These are phyloP conservation scores for Dissoconium aciculare DNA, from an alignment of 2,329 filamentous ascomycete species.

Conservation along the genomic window DNA sequence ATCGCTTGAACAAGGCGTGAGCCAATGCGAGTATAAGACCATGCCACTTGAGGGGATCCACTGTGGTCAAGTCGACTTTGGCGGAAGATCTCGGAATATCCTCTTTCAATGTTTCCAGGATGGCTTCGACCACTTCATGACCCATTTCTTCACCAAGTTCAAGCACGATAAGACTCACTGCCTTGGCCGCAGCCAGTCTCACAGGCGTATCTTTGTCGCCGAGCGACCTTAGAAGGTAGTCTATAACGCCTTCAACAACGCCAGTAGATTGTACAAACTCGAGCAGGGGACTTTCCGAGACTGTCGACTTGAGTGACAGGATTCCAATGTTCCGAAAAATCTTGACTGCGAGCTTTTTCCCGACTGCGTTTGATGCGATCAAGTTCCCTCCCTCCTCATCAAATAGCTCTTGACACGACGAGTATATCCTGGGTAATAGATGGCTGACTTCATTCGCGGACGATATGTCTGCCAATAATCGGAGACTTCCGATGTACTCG, in stretches of 20 bases:
- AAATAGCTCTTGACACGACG: conserved; percentile 45
- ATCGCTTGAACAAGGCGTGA: conserved; percentile 72
- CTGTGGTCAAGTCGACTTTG: conserved; percentile 50
- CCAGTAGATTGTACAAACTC: conserved; percentile 24
- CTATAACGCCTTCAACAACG: conserved; percentile 61
- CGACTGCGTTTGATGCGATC: conserved; percentile 60
- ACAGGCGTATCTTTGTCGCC: conserved; percentile 85
- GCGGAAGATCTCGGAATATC: conserved; percentile 40
- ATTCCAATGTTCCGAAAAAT: conserved; percentile 61
- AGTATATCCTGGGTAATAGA: conserved; percentile 52
- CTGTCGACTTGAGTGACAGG: conserved; percentile 39
- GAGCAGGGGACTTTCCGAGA: conserved; percentile 14
- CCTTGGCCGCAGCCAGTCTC: conserved; percentile 79
- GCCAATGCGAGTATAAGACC: conserved; percentile 76
- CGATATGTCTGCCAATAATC: conserved; percentile 63
- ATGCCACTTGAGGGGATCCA: conserved; percentile 79
- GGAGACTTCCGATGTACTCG: conserved; percentile 61
- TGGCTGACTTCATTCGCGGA: conserved; percentile 56
- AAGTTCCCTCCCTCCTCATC: conserved; percentile 36
- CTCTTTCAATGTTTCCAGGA: conserved; percentile 53
- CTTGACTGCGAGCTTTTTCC: conserved; percentile 71
- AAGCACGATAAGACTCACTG: conserved; percentile 71
- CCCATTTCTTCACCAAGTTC: conserved; percentile 70
- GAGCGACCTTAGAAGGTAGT: conserved; percentile 61
- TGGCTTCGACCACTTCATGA: conserved; percentile 70